Percentiles rank a stretch among this genome's conserved stretches.
Conservation (phyloP, 164 flowering plant species). For the Chimonanthus praecox region DNA sequence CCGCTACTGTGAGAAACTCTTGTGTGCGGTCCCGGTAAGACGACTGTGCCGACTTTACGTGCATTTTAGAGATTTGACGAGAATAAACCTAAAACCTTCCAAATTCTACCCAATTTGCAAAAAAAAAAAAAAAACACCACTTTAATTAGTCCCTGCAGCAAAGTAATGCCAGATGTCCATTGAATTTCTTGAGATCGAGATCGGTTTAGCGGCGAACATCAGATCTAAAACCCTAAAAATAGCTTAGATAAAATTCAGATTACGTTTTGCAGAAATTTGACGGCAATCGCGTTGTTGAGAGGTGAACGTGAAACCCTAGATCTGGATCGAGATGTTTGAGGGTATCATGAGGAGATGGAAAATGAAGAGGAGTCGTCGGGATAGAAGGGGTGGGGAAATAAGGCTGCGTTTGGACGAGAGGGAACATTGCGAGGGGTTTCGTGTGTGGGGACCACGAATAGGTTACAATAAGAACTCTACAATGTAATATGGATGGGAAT, state of each 20-base stretch:
- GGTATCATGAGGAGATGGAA: background rate
- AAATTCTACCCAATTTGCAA: background rate
- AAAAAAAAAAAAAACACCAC: background rate
- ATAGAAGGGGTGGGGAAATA: background rate
- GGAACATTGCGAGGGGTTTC: no score
- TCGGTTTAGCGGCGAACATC: background rate
- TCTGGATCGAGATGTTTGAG: background rate
- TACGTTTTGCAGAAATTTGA: background rate
- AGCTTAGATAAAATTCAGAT: background rate
- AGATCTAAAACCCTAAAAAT: background rate
- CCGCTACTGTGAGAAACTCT: slow-evolving; percentile 68
- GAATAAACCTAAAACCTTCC: background rate
- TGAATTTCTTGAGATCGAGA: background rate
- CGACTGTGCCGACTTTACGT: slow-evolving; percentile 44
- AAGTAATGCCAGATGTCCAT: background rate
- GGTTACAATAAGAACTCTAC: no score
- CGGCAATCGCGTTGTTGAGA: background rate
- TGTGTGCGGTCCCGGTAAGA: slow-evolving; percentile 87
- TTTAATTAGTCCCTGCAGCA: background rate
- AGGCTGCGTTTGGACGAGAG: background rate
- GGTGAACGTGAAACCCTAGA: background rate
- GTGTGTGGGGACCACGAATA: no score
- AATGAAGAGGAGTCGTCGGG: background rate
- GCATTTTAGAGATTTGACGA: slow-evolving; percentile 12
- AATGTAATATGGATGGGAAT: no score